Base-by-base conservation (phyloP, 257 asterid species). In the Lavandula angustifolia region DNA sequence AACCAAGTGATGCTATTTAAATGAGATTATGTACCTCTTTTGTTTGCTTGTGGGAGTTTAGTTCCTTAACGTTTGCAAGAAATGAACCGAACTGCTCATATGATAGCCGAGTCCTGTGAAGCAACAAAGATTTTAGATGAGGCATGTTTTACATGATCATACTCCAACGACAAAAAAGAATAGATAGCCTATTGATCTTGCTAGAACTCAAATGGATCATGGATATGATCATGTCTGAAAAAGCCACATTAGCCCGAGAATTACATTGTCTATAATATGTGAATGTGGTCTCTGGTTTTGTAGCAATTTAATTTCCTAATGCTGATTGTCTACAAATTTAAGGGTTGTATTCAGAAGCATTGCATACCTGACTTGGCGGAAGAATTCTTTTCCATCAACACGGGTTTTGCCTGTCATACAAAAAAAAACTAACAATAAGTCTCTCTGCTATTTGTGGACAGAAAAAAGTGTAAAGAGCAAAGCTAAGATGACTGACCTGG, bases 321-420 rank as follows among this genome's bases (percentile, higher is more conserved):
- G 46, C 3, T 9, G 37, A 33, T 9, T 1, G 46, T 40, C 41
- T 37, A 37, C 41, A 37, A 7, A 5, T 37, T 37, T 37, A 9
- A 40, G 46, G 0, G 9, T 6, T 11, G 0, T 12, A 54, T 33
- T 34, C 16, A 60, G 35, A 57, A 67, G 69, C 40, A 16, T 38
- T 14, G 62, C 17, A 56, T 71, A 92, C 98, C 98, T 92, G 75
- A 89, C 99, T 85, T 79, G 99, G 55, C 99, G 99, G 76, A 92
- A 92, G 86, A 89, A 89, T 73, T 92, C 99, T 72, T 92, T 92
- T 47, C 97, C 97, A 80, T 89, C 97, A 73, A 92, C 96, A 18
- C 99, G 96, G 43, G 96, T 74, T 76, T 84, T 81, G 29, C 88
- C 99, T 92, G 79, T 22, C 14, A 52, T 32, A 47, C 13, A 46